These are phyloP conservation scores for Podospora comata DNA, from an alignment of 495 filamentous ascomycete genomes.

Conservation along the genomic window DNA sequence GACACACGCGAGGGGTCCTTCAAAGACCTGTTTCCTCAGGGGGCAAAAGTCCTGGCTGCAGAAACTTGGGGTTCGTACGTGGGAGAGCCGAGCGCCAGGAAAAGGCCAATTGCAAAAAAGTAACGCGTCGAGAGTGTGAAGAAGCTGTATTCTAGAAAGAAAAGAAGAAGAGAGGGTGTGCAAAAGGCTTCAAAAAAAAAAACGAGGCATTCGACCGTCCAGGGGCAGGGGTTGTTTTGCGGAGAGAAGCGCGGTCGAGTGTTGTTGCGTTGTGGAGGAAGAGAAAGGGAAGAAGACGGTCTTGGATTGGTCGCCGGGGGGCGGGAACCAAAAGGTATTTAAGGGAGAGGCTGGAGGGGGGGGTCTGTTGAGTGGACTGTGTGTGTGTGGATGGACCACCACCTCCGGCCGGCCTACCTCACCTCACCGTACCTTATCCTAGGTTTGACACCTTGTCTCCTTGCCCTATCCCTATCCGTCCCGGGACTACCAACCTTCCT, in stretches of 20 bases:
- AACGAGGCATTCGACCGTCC: neutral
- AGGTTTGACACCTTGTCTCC: neutral
- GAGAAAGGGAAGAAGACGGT: slow-evolving; percentile 10
- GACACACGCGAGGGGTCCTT: neutral
- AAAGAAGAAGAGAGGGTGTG: neutral
- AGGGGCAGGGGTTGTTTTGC: neutral
- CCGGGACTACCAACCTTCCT: neutral
- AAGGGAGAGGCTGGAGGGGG: slow-evolving; percentile 9
- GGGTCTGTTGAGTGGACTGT: neutral
- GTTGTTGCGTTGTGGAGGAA: slow-evolving; percentile 14
- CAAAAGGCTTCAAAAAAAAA: neutral
- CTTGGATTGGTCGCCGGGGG: slow-evolving; percentile 7
- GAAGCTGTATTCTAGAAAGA: neutral
- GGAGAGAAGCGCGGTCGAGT: slow-evolving; percentile 1
- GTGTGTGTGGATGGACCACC: slow-evolving; percentile 4
- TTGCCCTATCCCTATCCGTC: neutral
- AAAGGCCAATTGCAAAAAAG: neutral
- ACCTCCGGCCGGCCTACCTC: neutral
- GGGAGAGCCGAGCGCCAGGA: neutral
- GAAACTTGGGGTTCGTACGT: neutral
- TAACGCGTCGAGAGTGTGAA: neutral
- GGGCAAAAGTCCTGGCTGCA: neutral
- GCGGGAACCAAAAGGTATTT: slow-evolving; percentile 16
- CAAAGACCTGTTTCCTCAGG: neutral
- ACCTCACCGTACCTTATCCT: neutral